Base-by-base conservation (phyloP, 768 basidiomycete genomes). In the Mycena kentingensis region DNA sequence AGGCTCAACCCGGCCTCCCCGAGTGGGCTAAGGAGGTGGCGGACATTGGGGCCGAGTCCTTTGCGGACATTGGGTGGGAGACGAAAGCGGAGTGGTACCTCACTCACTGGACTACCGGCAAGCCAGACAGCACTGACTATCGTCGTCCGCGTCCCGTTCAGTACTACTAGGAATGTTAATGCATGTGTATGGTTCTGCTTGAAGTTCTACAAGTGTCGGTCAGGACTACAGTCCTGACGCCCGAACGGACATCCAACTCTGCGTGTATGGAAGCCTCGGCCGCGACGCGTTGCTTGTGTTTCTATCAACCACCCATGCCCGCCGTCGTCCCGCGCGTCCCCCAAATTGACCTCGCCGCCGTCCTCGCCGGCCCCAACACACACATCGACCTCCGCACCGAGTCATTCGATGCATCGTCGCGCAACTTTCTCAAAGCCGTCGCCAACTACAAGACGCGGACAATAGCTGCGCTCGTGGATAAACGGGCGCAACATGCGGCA, bases 361-460 rank as follows among this genome's bases (percentile, higher is more conserved):
- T 86, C 25, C 78, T 90, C 25, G 66, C 79, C 46, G 69, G 82
- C 58, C 72, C 70, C 6, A 77, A 74, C 24, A 85, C 88, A 0
- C 72, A 76, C 5, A 82, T 91, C 21, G 88, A 91, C 61, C 77
- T 91, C 13, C 69, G 77, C 18, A 69, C 87, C 0, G 70, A 82
- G 13, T 73, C 75, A 2, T 88, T 82, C 63, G 85, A 90, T 22
- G 72, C 73, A 15, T 85, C 87, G 0, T 87, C 86, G 2, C 77
- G 77, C 8, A 86, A 84, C 58, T 92, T 92, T 65, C 75, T 88
- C 60, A 82, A 82, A 47, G 85, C 87, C 0, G 82, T 92, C 52
- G 73, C 81, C 7, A 79, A 75, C 57, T 93, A 90, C 73, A 88
- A 89, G 53, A 78, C 83, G 54, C 80, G 82, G 22, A 85, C 87